These are phyloP conservation scores for Vicia villosa DNA, from an alignment of 306 rosid genomes.

Conservation along the genomic window DNA sequence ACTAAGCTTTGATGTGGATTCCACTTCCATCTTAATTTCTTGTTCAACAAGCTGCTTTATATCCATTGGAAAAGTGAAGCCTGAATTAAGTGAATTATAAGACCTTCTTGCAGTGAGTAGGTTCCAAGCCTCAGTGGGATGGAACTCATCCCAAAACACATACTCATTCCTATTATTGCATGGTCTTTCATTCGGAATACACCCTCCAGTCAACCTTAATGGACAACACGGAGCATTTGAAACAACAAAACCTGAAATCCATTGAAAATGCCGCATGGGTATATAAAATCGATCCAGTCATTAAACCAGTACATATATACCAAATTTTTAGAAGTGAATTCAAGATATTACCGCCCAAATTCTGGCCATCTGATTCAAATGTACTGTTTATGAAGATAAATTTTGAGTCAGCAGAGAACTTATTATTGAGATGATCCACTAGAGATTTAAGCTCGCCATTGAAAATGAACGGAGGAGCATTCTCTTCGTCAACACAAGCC, in stretches of 20 bases:
- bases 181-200: slow-evolving; percentile 30
- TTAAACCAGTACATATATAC: too few relatives aligned
- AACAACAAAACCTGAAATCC: slow-evolving; percentile 45
- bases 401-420: slow-evolving; percentile 32
- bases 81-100: slow-evolving; percentile 9
- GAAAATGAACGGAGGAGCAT: slow-evolving; percentile 40
- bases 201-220: slow-evolving; percentile 26
- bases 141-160: slow-evolving; percentile 56
- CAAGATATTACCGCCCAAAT: not conserved
- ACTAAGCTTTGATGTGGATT: slow-evolving; percentile 24
- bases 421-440: slow-evolving; percentile 39
- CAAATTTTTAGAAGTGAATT: too few relatives aligned
- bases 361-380: not conserved
- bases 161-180: slow-evolving; percentile 53
- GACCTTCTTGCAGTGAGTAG: slow-evolving; percentile 10
- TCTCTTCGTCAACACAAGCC: slow-evolving; percentile 42
- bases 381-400: slow-evolving; percentile 42
- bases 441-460: slow-evolving; percentile 42
- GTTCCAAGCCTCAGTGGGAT: slow-evolving; percentile 48
- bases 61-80: slow-evolving; percentile 47
- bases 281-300: not conserved
- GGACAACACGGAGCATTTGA: slow-evolving; percentile 42
- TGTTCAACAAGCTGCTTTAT: slow-evolving; percentile 36
- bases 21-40: slow-evolving; percentile 19
- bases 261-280: slow-evolving; percentile 15